phyloP scores from a whole-genome alignment of 2,329 filamentous ascomycete species.

The Penicillium janthinellum region DNA sequence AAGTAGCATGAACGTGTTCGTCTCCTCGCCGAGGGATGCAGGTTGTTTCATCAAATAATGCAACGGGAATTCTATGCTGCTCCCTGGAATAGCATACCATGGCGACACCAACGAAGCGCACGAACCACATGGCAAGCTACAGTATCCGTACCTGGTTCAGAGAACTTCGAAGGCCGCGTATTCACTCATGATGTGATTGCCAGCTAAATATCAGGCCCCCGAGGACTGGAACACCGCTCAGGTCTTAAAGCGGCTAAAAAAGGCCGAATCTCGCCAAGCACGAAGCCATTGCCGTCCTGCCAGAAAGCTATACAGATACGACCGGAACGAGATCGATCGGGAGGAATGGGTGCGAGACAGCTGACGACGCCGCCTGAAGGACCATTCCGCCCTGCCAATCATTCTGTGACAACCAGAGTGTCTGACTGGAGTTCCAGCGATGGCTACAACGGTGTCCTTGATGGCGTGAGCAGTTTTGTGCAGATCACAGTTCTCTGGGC shows the following conservation, averaged over 20 bases:
- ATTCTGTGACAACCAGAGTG: background rate
- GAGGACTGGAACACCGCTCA: background rate
- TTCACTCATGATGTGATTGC: background rate
- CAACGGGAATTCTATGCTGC: background rate
- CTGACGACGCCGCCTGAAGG: background rate
- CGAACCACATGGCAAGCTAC: background rate
- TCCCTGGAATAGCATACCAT: too few species aligned
- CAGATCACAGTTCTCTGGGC: conserved; percentile 5
- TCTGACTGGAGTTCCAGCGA: conserved; percentile 2
- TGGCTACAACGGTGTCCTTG: background rate
- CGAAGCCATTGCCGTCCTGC: background rate
- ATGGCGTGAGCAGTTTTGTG: conserved; percentile 11
- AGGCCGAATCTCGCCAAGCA: conserved; percentile 2
- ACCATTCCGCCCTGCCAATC: conserved; percentile 1
- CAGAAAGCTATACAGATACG: conserved; percentile 8
- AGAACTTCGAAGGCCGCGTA: background rate
- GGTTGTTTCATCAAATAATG: conserved; percentile 4
- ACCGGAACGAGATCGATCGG: conserved; percentile 1
- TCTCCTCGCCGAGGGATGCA: background rate
- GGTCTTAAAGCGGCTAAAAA: background rate
- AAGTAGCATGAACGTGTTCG: background rate
- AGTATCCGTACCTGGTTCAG: background rate
- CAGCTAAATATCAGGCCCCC: background rate
- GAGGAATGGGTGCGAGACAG: background rate
- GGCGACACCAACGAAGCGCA: background rate